Percentiles rank a stretch among this genome's conserved stretches.
These are phyloP conservation scores for Chaetothyriales sp. DNA, from an alignment of 2,329 filamentous ascomycete genomes.

Conservation along the genomic window DNA sequence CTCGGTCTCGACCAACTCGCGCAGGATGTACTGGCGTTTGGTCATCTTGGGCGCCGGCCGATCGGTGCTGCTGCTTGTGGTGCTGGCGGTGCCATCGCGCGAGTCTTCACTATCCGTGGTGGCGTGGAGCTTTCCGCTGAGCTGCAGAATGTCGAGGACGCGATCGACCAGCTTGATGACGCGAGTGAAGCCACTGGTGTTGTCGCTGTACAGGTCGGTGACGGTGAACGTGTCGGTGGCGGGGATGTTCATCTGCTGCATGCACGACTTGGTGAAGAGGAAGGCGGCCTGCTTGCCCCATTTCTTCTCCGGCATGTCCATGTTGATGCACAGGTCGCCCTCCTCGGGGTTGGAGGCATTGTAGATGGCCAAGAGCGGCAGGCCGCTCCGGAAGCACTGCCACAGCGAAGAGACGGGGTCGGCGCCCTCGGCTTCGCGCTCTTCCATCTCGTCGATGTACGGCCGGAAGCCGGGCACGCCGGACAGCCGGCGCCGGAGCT, in stretches of 20 bases:
- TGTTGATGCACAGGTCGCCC: constrained; percentile 44
- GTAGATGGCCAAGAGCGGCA: constrained; percentile 76
- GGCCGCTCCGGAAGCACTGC: constrained; percentile 70
- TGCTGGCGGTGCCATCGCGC: constrained; percentile 33
- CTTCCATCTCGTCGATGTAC: constrained; percentile 58
- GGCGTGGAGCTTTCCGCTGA: constrained; percentile 58
- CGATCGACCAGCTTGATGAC: constrained; percentile 75
- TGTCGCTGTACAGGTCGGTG: constrained; percentile 78
- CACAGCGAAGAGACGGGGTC: constrained; percentile 86
- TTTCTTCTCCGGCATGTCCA: constrained; percentile 49
- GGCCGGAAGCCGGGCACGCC: constrained; percentile 73
- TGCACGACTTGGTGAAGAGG: constrained; percentile 81
- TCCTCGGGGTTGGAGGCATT: constrained; percentile 64
- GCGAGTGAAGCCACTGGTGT: constrained; percentile 96
- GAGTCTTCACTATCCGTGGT: constrained; percentile 29
- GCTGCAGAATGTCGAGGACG: constrained; percentile 74
- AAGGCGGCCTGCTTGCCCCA: constrained; percentile 77
- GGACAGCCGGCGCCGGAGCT: constrained; percentile 64
- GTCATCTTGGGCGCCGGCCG: constrained; percentile 32
- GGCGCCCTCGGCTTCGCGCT: constrained; percentile 48
- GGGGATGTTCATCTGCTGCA: constrained; percentile 66
- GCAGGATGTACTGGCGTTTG: constrained; percentile 75
- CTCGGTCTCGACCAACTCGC: constrained; percentile 86
- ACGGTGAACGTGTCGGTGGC: constrained; percentile 81
- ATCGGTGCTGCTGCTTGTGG: constrained; percentile 23